phyloP scores from a whole-genome alignment of 75 land plant genomes.

The Cunninghamia lanceolata region DNA sequence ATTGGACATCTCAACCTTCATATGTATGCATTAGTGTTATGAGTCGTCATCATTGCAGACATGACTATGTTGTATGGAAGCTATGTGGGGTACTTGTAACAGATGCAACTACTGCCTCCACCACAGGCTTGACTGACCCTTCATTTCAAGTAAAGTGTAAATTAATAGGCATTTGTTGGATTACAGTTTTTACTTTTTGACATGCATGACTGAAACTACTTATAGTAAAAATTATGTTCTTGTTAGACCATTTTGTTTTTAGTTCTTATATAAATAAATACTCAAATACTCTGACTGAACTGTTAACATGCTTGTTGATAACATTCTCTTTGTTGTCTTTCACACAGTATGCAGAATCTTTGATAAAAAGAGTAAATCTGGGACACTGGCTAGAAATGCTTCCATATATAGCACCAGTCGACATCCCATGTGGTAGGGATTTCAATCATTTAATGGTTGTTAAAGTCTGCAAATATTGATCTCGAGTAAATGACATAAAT shows the following conservation, averaged over 20 bases:
- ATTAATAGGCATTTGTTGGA: not conserved
- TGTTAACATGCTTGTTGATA: not conserved
- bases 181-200: not conserved
- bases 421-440: conserved; percentile 36
- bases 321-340: not conserved
- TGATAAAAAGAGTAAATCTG: conserved; percentile 26
- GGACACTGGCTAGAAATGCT: conserved; percentile 45
- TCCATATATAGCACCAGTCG: conserved; percentile 22
- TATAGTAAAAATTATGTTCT: not conserved
- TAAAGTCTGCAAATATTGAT: not conserved
- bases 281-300: not conserved
- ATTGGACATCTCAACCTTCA: not conserved
- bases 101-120: conserved; percentile 46
- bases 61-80: conserved; percentile 50
- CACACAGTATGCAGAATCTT: conserved; percentile 29
- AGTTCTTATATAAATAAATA: not conserved
- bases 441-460: not conserved
- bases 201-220: not conserved
- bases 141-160: conserved; percentile 26
- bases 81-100: conserved; percentile 33
- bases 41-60: conserved; percentile 15
- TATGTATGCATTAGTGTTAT: not conserved
- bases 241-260: not conserved
- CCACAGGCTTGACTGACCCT: conserved; percentile 37
- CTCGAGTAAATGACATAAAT: not conserved